phyloP scores from a whole-genome alignment of 2,329 filamentous ascomycete species.

The Tolypocladium ophioglossoides region DNA sequence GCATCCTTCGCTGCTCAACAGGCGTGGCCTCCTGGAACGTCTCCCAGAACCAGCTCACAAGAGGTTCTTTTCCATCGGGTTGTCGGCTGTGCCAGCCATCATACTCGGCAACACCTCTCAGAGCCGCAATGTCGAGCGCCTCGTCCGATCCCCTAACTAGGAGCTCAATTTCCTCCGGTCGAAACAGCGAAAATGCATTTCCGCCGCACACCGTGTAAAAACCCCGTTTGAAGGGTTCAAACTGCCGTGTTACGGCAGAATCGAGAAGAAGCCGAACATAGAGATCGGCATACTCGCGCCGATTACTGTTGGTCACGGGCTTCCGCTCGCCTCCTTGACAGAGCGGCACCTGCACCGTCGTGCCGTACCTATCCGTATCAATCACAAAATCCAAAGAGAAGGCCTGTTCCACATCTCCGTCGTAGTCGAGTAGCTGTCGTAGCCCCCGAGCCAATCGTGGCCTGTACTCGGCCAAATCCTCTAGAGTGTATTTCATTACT shows the following conservation, averaged over 20 bases:
- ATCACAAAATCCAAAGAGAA: slow-evolving; percentile 78
- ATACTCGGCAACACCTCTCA: slow-evolving; percentile 69
- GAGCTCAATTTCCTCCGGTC: slow-evolving; percentile 84
- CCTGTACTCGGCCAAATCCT: slow-evolving; percentile 74
- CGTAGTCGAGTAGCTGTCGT: slow-evolving; percentile 66
- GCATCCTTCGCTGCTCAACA: slow-evolving; percentile 61
- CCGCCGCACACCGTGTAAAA: slow-evolving; percentile 89
- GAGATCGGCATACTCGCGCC: slow-evolving; percentile 75
- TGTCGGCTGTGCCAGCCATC: slow-evolving; percentile 61
- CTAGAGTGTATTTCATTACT: slow-evolving; percentile 62
- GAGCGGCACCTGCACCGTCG: slow-evolving; percentile 54
- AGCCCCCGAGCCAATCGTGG: slow-evolving; percentile 68
- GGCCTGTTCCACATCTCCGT: slow-evolving; percentile 70
- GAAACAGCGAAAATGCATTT: slow-evolving; percentile 77
- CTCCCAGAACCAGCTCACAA: slow-evolving; percentile 82
- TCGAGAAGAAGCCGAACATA: slow-evolving; percentile 77
- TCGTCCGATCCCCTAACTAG: slow-evolving; percentile 80
- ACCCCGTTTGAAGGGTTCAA: slow-evolving; percentile 86
- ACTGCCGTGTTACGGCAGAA: slow-evolving; percentile 66
- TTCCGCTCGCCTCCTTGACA: slow-evolving; percentile 62
- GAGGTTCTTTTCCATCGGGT: slow-evolving; percentile 49
- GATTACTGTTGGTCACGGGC: slow-evolving; percentile 74
- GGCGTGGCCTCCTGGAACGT: slow-evolving; percentile 58
- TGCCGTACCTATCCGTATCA: slow-evolving; percentile 68
- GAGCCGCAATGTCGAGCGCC: slow-evolving; percentile 62